Evolutionary conservation across 768 basidiomycete species (phyloP), one percentile per base, ranked within the genome.

Genomic region (Dioszegia hungarica): DNA sequence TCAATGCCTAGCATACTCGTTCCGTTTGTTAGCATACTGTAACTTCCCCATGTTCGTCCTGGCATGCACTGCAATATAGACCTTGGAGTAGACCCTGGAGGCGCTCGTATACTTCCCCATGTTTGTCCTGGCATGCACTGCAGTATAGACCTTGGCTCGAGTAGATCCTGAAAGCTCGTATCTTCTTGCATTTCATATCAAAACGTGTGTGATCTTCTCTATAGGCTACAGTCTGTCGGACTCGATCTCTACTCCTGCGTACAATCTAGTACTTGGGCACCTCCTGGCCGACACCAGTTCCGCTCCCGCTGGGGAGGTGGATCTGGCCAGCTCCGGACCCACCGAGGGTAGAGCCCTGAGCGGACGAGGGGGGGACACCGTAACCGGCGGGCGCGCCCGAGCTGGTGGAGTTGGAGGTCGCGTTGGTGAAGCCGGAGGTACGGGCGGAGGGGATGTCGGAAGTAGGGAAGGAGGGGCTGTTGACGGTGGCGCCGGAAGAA

Each of bases 221-320:
- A 24, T 8, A 25, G 9, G 43, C 20, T 20, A 44, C 24, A 44
- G 31, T n/a, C n/a, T n/a, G n/a, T n/a, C n/a, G n/a, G n/a, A n/a
- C n/a, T n/a, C n/a, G n/a, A n/a, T n/a, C n/a, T n/a, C n/a, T n/a
- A n/a, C n/a, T n/a, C n/a, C n/a, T n/a, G n/a, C n/a, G 17, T 36
- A 9, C 17, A 8, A 29, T 19, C 54, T 48, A 59, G 33, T 59
- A 52, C 37, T 56, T 56, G 25, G 56, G 56, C 19, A 62, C 56
- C 24, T 48, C 56, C 49, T 58, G 44, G 2, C 61, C 61, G 3
- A 57, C 51, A 33, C 61, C 61, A 17, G 43, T 62, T 2, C 61
- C 61, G 19, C 39, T 27, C 14, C 61, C 61, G 31, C 51, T 54
- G 20, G 61, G 61, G 5, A 62, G 44, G 52, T 54, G 41, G n/a